Evolutionary conservation across 768 basidiomycete species (phyloP), one percentile per base, ranked within the genome.

Genomic region (Tylopilus subfusipes): DNA sequence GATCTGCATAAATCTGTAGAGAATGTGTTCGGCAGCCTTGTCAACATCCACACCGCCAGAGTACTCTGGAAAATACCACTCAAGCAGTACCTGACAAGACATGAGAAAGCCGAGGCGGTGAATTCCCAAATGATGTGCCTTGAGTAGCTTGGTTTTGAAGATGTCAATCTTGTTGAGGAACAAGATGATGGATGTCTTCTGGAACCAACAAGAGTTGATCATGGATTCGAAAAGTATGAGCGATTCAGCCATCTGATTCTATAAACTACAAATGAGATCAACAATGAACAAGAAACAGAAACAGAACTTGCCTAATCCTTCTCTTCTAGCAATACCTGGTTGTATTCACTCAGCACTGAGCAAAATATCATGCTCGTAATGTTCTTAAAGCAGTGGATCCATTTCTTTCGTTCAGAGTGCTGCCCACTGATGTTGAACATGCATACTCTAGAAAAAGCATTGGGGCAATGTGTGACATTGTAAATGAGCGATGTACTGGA

Each of bases 1-100:
- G 52, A 88, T 86, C 70, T 96, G 91, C 79, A 93, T 94, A 63
- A 96, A 98, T 63, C 89, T 76, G 93, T 93, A 97, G 34, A 98
- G 75, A 50, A 98, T 93, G 59, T 92, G 95, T 62, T 94, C 93
- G 0, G 93, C 92, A 2, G 92, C 93, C 70, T 95, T 95, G 75
- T 93, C 94, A 69, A 95, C 90, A 63, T 95, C 90, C 4, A 84
- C 71, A 5, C 92, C 92, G 30, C 91, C 91, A 1, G 89, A 88
- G 69, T 95, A 95, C 64, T 94, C 93, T 5, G 90, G 84, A 69
- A 93, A 94, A 68, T 87, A 88, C 40, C 76, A 74, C 56, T 88
- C 86, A n/a, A 92, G 70, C 4, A 87, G 87, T 0, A 88, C 81
- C 85, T 86, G 62, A 16, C 13, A 1, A 6, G 1, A 7, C 4